Evolutionary conservation across 495 filamentous ascomycete species (phyloP).

Genomic region (Trypethelium eluteriae): DNA sequence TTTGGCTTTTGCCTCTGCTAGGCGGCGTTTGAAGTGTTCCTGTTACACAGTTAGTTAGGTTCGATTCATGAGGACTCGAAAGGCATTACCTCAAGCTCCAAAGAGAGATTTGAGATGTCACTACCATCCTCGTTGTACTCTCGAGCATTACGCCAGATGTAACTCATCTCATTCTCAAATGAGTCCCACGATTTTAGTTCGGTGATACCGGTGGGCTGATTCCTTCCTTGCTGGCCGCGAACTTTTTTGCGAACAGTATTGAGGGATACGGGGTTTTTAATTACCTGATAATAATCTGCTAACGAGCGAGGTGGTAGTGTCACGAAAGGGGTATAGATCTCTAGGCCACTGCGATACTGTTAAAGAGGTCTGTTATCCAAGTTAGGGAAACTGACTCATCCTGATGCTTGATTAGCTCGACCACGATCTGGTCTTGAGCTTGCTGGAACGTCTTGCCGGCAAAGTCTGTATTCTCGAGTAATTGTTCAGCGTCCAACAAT

Average conservation of each 20-base stretch:
- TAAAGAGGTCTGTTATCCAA: constrained; percentile 20
- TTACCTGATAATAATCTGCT: constrained; percentile 70
- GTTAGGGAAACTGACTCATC: constrained; percentile 42
- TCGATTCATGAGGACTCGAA: background rate
- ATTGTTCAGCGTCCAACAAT: background rate
- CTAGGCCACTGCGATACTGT: constrained; percentile 39
- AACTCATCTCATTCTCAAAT: constrained; percentile 68
- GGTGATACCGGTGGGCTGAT: constrained; percentile 55
- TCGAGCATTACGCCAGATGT: constrained; percentile 79
- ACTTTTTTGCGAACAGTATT: constrained; percentile 63
- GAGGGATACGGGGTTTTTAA: constrained; percentile 64
- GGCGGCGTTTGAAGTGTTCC: constrained; percentile 54
- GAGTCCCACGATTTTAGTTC: constrained; percentile 70
- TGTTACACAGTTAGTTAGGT: constrained; percentile 34
- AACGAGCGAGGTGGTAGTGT: constrained; percentile 55
- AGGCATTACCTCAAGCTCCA: constrained; percentile 62
- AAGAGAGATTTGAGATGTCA: constrained; percentile 62
- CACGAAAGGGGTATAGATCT: constrained; percentile 57
- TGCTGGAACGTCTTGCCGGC: constrained; percentile 61
- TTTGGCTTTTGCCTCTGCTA: constrained; percentile 58
- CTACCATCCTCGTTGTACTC: constrained; percentile 86
- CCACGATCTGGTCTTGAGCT: constrained; percentile 73
- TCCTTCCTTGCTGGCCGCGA: constrained; percentile 57
- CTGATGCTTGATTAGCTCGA: constrained; percentile 55
- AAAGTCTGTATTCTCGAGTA: constrained; percentile 40